Base-by-base conservation (phyloP, 805 yeast genomes). In the Hanseniaspora meyeri region DNA sequence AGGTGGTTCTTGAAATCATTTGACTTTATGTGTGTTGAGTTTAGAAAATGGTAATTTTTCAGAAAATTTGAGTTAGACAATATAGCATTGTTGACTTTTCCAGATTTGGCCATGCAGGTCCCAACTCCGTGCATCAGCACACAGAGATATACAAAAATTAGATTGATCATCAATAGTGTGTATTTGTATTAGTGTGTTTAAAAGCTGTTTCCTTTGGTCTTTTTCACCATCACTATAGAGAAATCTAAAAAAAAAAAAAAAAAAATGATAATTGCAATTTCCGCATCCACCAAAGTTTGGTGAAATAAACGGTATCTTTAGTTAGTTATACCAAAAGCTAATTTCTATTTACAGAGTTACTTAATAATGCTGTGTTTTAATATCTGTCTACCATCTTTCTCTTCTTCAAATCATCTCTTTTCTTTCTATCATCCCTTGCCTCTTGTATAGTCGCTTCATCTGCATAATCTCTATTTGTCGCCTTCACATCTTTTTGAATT, bases 1-100 rank as follows among this genome's bases (percentile, higher is more conserved):
- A 53, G 5, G 19, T 46, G 51, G 12, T 45, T 53, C 32, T 53
- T 53, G 27, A 53, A 53, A 12, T 45, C 47, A 24, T 53, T 53
- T 29, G 39, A 17, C 3, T 38, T 24, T 5, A 53, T 40, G 19
- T 38, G 20, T 10, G 19, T 29, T 17, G 27, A 10, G 29, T 43
- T 31, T 3, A 45, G 4, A 7, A 29, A 11, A 7, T 45, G 39
- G 38, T 51, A 45, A n/a, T 29, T 24, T 19, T 19, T 37, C n/a
- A 51, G 12, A 16, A 51, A 43, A 16, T 51, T 51, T 3, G 48
- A 40, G n/a, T 43, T 51, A 7, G 47, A 20, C 2, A 51, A 12
- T 12, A 51, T 36, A 8, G 55, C 55, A 38, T 51, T 51, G 19
- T 45, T 51, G 14, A 43, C 46, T 19, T 43, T 14, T 11, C n/a